phyloP scores from a whole-genome alignment of 352 stramenopile species.

The Phytophthora aleatoria region DNA sequence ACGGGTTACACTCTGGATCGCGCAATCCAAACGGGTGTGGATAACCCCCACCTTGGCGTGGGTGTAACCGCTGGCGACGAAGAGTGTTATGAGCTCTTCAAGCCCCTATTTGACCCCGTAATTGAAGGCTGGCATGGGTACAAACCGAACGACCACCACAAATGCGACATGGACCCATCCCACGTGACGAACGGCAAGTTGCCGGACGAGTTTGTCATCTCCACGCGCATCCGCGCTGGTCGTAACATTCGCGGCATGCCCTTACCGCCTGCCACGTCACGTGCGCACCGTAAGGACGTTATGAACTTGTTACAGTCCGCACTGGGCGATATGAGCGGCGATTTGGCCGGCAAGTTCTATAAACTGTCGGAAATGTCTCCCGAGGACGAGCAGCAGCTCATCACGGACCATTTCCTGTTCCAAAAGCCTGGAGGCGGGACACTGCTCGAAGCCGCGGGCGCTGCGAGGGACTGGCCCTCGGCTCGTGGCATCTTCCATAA shows the following conservation, averaged over 20 bases:
- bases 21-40: constrained; percentile 76
- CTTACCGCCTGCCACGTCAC: constrained; percentile 78
- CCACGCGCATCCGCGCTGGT: constrained; percentile 87
- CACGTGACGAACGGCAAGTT: constrained; percentile 57
- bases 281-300: constrained; percentile 79
- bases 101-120: constrained; percentile 76
- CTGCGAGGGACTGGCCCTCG: constrained; percentile 87
- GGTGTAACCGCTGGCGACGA: constrained; percentile 83
- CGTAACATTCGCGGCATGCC: constrained; percentile 82
- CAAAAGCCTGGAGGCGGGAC: constrained; percentile 87
- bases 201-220: constrained; percentile 86
- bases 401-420: constrained; percentile 89
- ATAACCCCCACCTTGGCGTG: constrained; percentile 73
- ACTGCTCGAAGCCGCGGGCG: constrained; percentile 70
- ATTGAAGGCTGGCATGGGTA: constrained; percentile 87
- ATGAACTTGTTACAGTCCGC: constrained; percentile 84
- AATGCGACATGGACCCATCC: constrained; percentile 79
- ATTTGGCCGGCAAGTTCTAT: constrained; percentile 81
- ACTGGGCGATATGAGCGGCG: constrained; percentile 72
- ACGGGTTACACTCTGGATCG: constrained; percentile 84
- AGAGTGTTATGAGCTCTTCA: constrained; percentile 84
- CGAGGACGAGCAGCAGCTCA: constrained; percentile 85
- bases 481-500: constrained; percentile 91
- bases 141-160: constrained; percentile 58
- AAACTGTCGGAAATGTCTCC: constrained; percentile 85